Conservation (phyloP, 202 grass and related monocot species). For the Saccharum hybrid region DNA sequence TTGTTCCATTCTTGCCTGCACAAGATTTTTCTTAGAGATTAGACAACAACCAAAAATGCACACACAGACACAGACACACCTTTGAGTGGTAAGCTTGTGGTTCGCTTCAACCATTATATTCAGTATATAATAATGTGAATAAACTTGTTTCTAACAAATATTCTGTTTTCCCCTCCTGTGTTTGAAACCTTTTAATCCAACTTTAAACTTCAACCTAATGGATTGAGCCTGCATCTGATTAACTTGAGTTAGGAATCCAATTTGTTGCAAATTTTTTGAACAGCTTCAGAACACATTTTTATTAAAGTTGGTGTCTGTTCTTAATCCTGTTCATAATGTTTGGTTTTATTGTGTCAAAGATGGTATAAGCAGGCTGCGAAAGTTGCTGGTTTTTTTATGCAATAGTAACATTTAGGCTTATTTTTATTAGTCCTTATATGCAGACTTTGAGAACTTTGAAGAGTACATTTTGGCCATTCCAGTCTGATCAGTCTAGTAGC, state of each 20-base stretch:
- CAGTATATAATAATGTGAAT: not conserved
- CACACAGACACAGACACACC: not conserved
- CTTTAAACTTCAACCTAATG: not conserved
- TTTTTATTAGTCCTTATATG: conserved; percentile 38
- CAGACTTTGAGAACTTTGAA: conserved; percentile 86
- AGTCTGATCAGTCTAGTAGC: conserved; percentile 60
- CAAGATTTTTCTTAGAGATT: not conserved
- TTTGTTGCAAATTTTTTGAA: not conserved
- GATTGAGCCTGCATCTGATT: conserved; percentile 1
- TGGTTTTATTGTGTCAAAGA: conserved; percentile 3
- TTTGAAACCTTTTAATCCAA: not conserved
- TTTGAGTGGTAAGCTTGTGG: not conserved
- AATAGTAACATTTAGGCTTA: conserved; percentile 1
- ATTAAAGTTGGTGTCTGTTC: not conserved
- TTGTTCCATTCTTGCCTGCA: conserved; percentile 14
- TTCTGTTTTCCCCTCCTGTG: not conserved
- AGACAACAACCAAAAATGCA: not conserved
- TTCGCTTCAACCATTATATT: conserved; percentile 20
- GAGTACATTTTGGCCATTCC: conserved; percentile 87
- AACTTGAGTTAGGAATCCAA: conserved; percentile 19
- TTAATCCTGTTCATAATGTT: conserved; percentile 7
- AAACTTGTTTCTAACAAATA: not conserved
- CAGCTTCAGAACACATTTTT: not conserved
- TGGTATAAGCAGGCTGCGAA: not conserved
- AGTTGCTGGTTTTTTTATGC: not conserved